phyloP scores from a whole-genome alignment of 352 stramenopile genomes.

The Phytopythium kandeliae region DNA sequence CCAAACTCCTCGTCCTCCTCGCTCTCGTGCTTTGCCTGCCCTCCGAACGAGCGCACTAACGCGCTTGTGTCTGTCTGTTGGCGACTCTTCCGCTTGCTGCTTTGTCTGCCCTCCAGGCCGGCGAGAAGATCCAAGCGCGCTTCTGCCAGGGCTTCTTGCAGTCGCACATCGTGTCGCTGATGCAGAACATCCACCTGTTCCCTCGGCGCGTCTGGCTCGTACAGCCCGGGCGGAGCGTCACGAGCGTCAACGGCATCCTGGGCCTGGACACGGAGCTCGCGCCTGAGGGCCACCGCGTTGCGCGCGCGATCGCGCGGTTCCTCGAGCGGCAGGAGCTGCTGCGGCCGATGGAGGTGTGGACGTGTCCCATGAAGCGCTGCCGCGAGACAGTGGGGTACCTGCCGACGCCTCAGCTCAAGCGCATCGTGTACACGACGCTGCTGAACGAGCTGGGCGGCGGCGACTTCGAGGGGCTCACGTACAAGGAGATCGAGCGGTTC shows the following conservation, averaged over 20 bases:
- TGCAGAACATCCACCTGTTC: conserved; percentile 91
- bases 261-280: conserved; percentile 82
- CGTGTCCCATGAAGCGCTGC: conserved; percentile 77
- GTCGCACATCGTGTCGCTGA: conserved; percentile 82
- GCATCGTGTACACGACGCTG: conserved; percentile 82
- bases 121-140: conserved; percentile 88
- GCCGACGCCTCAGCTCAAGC: conserved; percentile 56
- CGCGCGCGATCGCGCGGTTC: conserved; percentile 78
- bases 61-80: neutral
- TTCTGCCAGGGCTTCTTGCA: conserved; percentile 85
- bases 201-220: conserved; percentile 90
- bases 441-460: conserved; percentile 89
- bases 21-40: no score
- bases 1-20: no score
- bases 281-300: conserved; percentile 72
- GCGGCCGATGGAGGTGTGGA: conserved; percentile 71
- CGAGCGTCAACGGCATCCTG: conserved; percentile 68
- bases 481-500: conserved; percentile 73
- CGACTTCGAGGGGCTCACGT: conserved; percentile 88
- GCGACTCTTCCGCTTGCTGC: neutral
- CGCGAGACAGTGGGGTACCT: conserved; percentile 71
- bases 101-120: conserved; percentile 25
- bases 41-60: no score
- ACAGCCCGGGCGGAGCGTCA: conserved; percentile 77
- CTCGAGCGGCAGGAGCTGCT: conserved; percentile 74